Conservation (phyloP, 257 asterid species). For the Solanum pennellii region DNA sequence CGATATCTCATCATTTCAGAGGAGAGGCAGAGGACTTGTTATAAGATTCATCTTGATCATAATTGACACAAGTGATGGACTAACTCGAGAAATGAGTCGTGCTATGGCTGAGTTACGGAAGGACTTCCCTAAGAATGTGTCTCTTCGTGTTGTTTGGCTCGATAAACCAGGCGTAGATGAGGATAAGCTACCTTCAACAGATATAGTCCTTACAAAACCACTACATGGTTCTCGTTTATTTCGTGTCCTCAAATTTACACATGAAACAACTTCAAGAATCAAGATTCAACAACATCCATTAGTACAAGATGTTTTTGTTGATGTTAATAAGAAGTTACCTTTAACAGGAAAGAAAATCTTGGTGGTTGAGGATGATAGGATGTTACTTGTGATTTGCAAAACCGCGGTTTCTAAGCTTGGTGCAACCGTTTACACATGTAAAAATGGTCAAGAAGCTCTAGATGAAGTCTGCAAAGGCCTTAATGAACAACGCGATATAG, state of each 20-base stretch:
- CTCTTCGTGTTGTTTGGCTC: slow-evolving; percentile 51
- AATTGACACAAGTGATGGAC: slow-evolving; percentile 37
- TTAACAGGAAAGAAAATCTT: slow-evolving; percentile 46
- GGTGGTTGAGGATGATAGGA: slow-evolving; percentile 45
- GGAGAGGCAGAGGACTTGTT: neutral
- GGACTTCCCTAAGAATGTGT: slow-evolving; percentile 16
- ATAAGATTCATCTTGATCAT: slow-evolving; percentile 26
- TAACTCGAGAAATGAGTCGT: slow-evolving; percentile 24
- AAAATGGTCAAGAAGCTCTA: slow-evolving; percentile 49
- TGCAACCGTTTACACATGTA: slow-evolving; percentile 24
- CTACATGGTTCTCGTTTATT: slow-evolving; percentile 68
- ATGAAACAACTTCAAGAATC: neutral
- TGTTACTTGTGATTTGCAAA: slow-evolving; percentile 28
- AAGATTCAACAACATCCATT: neutral
- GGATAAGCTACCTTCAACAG: slow-evolving; percentile 36
- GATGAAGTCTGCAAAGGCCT: slow-evolving; percentile 23
- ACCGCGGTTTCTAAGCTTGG: slow-evolving; percentile 36
- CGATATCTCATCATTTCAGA: neutral
- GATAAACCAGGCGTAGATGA: slow-evolving; percentile 25
- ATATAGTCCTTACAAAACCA: slow-evolving; percentile 47
- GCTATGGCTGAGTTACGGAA: slow-evolving; percentile 52
- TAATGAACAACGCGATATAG: neutral
- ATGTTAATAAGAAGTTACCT: slow-evolving; percentile 1
- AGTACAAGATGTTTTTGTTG: neutral
- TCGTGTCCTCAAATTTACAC: slow-evolving; percentile 5